These are phyloP conservation scores for Capsicum chinense DNA, from an alignment of 257 asterid species.

Conservation along the genomic window DNA sequence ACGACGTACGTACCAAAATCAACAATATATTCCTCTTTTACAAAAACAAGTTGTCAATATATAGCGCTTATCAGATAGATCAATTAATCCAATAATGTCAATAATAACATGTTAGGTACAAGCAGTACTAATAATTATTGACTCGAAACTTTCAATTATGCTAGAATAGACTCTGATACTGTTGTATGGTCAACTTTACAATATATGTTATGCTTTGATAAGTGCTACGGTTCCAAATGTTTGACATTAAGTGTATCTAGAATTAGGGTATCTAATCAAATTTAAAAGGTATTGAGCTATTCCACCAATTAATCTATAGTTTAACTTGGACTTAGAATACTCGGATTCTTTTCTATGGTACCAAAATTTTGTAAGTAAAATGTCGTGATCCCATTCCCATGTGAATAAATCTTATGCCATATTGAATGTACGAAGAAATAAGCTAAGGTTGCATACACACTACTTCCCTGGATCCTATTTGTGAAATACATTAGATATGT, in stretches of 20 bases:
- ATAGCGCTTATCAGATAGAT: not conserved
- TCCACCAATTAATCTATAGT: not conserved
- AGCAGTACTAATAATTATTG: not conserved
- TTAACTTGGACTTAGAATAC: not conserved
- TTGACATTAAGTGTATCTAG: not conserved
- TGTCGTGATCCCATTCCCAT: not conserved
- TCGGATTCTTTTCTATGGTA: not conserved
- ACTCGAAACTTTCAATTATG: not conserved
- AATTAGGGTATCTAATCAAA: not conserved
- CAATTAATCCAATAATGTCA: not conserved
- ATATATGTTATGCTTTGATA: not conserved
- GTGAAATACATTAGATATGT: too few relatives aligned
- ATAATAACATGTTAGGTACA: conserved; percentile 6
- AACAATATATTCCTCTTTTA: conserved; percentile 14
- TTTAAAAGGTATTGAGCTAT: too few relatives aligned
- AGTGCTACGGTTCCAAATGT: not conserved
- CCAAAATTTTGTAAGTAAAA: not conserved
- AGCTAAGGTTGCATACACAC: too few relatives aligned
- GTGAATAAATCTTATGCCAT: not conserved
- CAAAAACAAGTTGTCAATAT: not conserved
- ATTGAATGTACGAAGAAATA: not conserved
- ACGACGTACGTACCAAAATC: conserved; percentile 10
- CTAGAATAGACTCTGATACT: not conserved
- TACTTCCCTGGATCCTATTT: too few relatives aligned
- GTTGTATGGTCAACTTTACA: not conserved